Percentiles rank a stretch among this genome's conserved stretches.
phyloP scores from a whole-genome alignment of 2,329 filamentous ascomycete genomes.

The Mycosphaerelloides madeirae region DNA sequence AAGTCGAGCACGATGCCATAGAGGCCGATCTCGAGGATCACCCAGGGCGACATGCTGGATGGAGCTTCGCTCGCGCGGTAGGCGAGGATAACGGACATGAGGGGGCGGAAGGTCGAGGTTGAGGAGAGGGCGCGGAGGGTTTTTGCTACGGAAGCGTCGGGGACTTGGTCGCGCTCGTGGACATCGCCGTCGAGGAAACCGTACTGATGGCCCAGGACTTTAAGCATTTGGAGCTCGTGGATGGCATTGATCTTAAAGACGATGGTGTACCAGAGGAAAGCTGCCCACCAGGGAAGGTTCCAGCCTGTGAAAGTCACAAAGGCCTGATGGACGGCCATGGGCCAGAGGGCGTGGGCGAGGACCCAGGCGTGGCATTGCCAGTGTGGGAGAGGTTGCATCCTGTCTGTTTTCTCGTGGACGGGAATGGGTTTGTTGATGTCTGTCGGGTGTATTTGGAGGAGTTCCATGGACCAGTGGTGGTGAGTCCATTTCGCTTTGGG shows the following conservation, averaged over 20 bases:
- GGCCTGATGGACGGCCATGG: slow-evolving; percentile 37
- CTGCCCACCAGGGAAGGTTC: slow-evolving; percentile 29
- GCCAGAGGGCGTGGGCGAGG: slow-evolving; percentile 35
- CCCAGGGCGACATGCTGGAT: slow-evolving; percentile 28
- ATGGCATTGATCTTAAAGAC: slow-evolving; percentile 41
- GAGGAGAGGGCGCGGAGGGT: slow-evolving; percentile 16
- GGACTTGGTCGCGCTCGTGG: slow-evolving; percentile 42
- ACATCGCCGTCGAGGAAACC: slow-evolving; percentile 45
- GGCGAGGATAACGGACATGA: slow-evolving; percentile 17
- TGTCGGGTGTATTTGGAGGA: slow-evolving; percentile 15
- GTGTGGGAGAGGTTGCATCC: slow-evolving; percentile 39
- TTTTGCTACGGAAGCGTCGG: slow-evolving; percentile 29
- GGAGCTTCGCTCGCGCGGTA: slow-evolving; percentile 11
- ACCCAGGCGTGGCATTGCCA: slow-evolving; percentile 39
- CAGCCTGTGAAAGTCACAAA: slow-evolving; percentile 31
- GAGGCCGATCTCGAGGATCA: slow-evolving; percentile 37
- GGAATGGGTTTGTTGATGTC: slow-evolving; percentile 32
- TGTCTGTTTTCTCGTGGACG: slow-evolving; percentile 39
- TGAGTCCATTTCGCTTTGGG: slow-evolving; percentile 13
- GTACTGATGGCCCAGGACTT: slow-evolving; percentile 35
- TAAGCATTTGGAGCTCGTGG: slow-evolving; percentile 37
- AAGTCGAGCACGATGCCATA: slow-evolving; percentile 45
- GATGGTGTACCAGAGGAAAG: slow-evolving; percentile 37
- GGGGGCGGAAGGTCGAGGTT: slow-evolving; percentile 15
- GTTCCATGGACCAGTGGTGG: slow-evolving; percentile 16